Base-by-base conservation (phyloP, 768 basidiomycete genomes). In the Trichaptum fuscoviolaceum region DNA sequence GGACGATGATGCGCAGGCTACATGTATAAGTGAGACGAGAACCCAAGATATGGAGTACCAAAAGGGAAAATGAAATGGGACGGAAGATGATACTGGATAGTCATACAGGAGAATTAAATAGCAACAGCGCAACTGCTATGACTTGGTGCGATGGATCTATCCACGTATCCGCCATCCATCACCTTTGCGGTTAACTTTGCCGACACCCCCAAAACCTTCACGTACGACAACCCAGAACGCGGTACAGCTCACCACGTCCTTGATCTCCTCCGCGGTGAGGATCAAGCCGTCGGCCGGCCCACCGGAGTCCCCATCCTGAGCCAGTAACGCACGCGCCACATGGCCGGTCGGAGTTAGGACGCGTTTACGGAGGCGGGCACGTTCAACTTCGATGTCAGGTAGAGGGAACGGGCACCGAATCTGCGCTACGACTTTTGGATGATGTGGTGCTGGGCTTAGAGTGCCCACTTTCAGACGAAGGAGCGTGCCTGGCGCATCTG, bases 341-440 rank as follows among this genome's bases (percentile, higher is more conserved):
- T 52, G 42, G 64, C 79, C 77, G 71, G 71, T 70, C 5, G 77
- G 71, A 17, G 73, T 75, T 61, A 82, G 70, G 61, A 82, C 72
- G 61, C 91, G 80, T 69, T 82, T 84, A 35, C 84, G 78, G 25
- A 87, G 76, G 15, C 75, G 74, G 78, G 89, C 79, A 62, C 75
- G 77, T 71, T 90, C 87, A 24, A 96, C 82, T 69, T 90, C 87
- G 23, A 97, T 81, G 66, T 95, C 90, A 0, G 93, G 90, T 1
- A 97, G 83, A 0, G 93, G 90, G 78, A 91, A 95, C 26, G 96
- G 94, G 64, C 96, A 86, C 75, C 95, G 95, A 70, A 98, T 83
- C 79, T 95, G 87, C 42, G 89, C 90, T 58, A 99, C 91, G 24
- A 98, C 91, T 74, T 96, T 95, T 9, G 96, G 96, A 76, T 99